Evolutionary conservation across 2,329 filamentous ascomycete species (phyloP).

Genomic region (Microdochium trichocladiopsis): DNA sequence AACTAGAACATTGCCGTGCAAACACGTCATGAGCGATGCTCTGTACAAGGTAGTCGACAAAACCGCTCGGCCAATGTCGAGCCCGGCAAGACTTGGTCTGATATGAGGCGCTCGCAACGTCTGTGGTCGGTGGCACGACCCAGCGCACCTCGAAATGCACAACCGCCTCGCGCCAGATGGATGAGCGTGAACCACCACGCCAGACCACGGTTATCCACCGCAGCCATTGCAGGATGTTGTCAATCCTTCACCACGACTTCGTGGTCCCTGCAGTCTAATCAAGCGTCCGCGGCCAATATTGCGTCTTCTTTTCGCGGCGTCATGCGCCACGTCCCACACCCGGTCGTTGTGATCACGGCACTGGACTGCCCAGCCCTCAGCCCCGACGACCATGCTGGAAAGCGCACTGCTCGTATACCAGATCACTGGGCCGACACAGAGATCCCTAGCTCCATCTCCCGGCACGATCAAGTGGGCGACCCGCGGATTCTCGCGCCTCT

Average conservation of each 20-base stretch:
- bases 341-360: conserved; percentile 47
- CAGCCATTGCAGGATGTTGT: neutral
- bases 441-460: neutral
- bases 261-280: neutral
- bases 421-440: conserved; percentile 1
- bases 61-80: neutral
- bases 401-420: conserved; percentile 2
- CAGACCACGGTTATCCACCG: neutral
- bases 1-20: neutral
- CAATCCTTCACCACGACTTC: neutral
- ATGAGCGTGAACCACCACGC: neutral
- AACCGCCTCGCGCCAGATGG: conserved; percentile 7
- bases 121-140: conserved; percentile 4
- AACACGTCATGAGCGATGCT: neutral
- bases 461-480: conserved; percentile 1
- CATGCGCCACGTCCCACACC: conserved; percentile 47
- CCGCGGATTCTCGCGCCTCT: conserved; percentile 10
- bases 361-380: conserved; percentile 25
- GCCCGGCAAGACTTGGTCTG: neutral
- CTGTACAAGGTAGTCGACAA: neutral
- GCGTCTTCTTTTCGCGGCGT: conserved; percentile 42
- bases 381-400: neutral
- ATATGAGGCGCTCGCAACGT: neutral
- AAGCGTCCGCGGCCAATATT: conserved; percentile 13
- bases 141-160: conserved; percentile 27